These are phyloP conservation scores for Stentor roeselii DNA, from an alignment of 73 alveolate genomes.

Conservation along the genomic window DNA sequence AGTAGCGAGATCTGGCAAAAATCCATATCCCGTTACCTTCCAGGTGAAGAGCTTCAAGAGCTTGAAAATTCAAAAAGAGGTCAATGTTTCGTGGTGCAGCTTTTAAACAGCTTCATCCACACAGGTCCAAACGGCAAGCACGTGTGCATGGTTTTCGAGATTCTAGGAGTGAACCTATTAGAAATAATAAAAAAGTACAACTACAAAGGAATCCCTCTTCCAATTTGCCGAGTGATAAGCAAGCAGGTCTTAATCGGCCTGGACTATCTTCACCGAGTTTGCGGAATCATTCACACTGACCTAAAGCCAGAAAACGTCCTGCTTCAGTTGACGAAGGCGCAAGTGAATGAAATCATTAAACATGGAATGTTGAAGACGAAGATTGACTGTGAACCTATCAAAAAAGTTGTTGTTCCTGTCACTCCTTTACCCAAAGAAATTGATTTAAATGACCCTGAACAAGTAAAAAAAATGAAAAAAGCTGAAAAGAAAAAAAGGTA, in stretches of 20 bases:
- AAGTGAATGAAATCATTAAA: slow-evolving; percentile 28
- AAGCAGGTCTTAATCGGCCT: slow-evolving; percentile 93
- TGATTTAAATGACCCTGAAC: neutral
- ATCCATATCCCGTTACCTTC: neutral
- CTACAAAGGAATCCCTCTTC: slow-evolving; percentile 55
- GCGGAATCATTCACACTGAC: slow-evolving; percentile 96
- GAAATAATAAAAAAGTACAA: slow-evolving; percentile 86
- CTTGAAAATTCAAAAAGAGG: neutral
- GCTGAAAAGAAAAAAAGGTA: neutral
- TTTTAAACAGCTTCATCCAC: slow-evolving; percentile 75
- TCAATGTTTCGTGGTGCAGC: slow-evolving; percentile 17
- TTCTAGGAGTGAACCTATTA: slow-evolving; percentile 96
- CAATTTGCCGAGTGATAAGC: slow-evolving; percentile 65
- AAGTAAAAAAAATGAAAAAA: neutral
- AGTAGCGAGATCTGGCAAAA: slow-evolving; percentile 74
- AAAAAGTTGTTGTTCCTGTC: neutral
- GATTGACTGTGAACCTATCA: slow-evolving; percentile 15
- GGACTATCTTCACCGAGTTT: slow-evolving; percentile 92
- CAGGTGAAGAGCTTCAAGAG: slow-evolving; percentile 17
- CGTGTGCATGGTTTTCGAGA: slow-evolving; percentile 97
- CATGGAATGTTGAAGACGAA: slow-evolving; percentile 17
- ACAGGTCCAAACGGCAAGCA: slow-evolving; percentile 86
- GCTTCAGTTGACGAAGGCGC: slow-evolving; percentile 36
- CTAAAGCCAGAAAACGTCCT: slow-evolving; percentile 94
- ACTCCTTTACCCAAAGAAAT: neutral